A percentile compares a stretch with the other conserved stretches of the same genome.
Evolutionary conservation across 2,329 filamentous ascomycete species (phyloP).

Genomic region (Aspergillus tubingensis): DNA sequence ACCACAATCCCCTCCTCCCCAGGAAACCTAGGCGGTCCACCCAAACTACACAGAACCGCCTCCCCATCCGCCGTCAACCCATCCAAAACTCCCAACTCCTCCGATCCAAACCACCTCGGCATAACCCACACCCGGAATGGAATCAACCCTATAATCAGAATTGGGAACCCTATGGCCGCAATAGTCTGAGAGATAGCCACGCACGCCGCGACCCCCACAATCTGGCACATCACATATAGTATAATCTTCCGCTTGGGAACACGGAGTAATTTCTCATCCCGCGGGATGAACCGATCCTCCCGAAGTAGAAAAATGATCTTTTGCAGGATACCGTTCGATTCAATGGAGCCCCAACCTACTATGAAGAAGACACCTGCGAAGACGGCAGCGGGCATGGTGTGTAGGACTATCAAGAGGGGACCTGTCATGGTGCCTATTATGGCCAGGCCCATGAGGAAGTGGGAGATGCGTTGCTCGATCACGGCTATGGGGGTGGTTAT

Average conservation of each 20-base stretch:
- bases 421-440: conserved; percentile 76
- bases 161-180: conserved; percentile 51
- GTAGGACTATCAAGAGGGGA: conserved; percentile 69
- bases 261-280: conserved; percentile 49
- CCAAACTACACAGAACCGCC: no score
- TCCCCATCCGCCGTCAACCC: no score
- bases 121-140: no score
- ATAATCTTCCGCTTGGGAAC: conserved; percentile 50
- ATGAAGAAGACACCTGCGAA: conserved; percentile 77
- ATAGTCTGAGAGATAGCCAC: conserved; percentile 63
- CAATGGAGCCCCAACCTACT: conserved; percentile 75
- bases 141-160: no score
- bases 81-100: no score
- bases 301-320: conserved; percentile 68
- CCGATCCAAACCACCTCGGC: no score
- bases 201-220: conserved; percentile 54
- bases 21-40: no score
- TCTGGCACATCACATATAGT: conserved; percentile 55
- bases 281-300: conserved; percentile 61
- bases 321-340: conserved; percentile 70
- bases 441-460: conserved; percentile 72
- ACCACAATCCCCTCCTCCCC: no score
- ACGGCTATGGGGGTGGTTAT: conserved; percentile 42
- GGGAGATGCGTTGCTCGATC: conserved; percentile 71
- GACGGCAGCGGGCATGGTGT: conserved; percentile 74